Evolutionary conservation across 768 basidiomycete genomes (phyloP), one percentile per base, ranked within the genome.

Genomic region (Cystofilobasidium capitatum): DNA sequence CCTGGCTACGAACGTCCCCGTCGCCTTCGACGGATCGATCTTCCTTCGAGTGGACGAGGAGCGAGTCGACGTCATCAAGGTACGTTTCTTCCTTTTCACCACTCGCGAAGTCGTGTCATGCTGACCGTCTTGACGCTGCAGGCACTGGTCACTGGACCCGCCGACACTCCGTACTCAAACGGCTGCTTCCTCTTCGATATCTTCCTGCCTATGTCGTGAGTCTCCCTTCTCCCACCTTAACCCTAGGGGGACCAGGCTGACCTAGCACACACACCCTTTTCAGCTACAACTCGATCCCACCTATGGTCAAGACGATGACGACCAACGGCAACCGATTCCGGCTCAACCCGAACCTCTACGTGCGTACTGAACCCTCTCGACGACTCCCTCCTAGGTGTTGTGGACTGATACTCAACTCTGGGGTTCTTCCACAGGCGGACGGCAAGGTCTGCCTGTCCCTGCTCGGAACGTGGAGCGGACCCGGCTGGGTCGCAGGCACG

Each of bases 331-430:
- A 90, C 37, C 89, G 86, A 77, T 92, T 79, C 77, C 84, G 93
- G 51, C 91, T 94, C 78, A 96, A 96, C 72, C 93, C 93, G 3
- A 97, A 96, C 76, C 80, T 96, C 37, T 97, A 92, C 76, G 91
- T 55, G 51, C 51, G 51, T 55, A 2, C 29, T n/a, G n/a, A n/a
- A n/a, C n/a, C n/a, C n/a, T 59, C 35, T n/a, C 39, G 13, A 59
- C 20, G 14, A 13, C 12, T 6, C 58, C 3, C 33, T 5, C 5
- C 39, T 14, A 59, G 39, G 20, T 36, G 35, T 36, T 36, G 16
- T 8, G 7, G 20, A 29, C 47, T 54, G 51, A 37, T 5, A 22
- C 61, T 70, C 29, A 67, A 33, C 29, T 1, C 33, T 69, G 37
- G 20, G 37, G 35, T 44, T 37, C 20, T 51, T 37, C 20, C 39